Conservation (phyloP, 495 filamentous ascomycete species). For the Penicillium robsamsonii region DNA sequence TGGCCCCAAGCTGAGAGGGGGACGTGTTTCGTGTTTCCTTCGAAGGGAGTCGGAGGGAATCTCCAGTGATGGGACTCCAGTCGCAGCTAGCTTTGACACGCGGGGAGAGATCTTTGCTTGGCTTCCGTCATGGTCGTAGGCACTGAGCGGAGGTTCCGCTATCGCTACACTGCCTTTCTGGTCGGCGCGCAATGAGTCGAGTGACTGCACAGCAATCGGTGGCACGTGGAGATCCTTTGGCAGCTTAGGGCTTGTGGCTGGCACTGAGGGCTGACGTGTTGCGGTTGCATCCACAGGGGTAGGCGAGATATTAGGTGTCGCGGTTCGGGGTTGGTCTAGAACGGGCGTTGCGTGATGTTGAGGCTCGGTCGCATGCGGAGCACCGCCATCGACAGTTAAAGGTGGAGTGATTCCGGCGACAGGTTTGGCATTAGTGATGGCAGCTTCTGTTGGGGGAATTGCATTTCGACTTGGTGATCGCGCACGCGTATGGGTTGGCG, state of each 20-base stretch:
- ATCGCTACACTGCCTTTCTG: slow-evolving; percentile 20
- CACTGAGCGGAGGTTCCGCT: slow-evolving; percentile 25
- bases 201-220: slow-evolving; percentile 12
- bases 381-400: slow-evolving; percentile 20
- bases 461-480: slow-evolving; percentile 29
- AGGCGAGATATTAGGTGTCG: slow-evolving; percentile 12
- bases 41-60: slow-evolving; percentile 15
- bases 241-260: slow-evolving; percentile 14
- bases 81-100: slow-evolving; percentile 17
- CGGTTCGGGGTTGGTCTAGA: slow-evolving; percentile 2
- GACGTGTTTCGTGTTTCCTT: slow-evolving; percentile 33
- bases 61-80: slow-evolving; percentile 19
- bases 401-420: slow-evolving; percentile 21
- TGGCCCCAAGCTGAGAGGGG: slow-evolving; percentile 33
- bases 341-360: slow-evolving; percentile 20
- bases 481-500: slow-evolving; percentile 44
- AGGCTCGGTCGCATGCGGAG: slow-evolving; percentile 22
- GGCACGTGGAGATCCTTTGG: slow-evolving; percentile 15
- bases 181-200: slow-evolving; percentile 12
- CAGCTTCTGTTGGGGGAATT: slow-evolving; percentile 21
- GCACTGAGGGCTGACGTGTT: slow-evolving; percentile 13
- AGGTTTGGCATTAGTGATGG: slow-evolving; percentile 18
- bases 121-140: slow-evolving; percentile 23
- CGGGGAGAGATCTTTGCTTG: slow-evolving; percentile 17
- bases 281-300: slow-evolving; percentile 5